Evolutionary conservation across 2,329 filamentous ascomycete genomes (phyloP).

Genomic region (Arthrobotrys sphaeroides): DNA sequence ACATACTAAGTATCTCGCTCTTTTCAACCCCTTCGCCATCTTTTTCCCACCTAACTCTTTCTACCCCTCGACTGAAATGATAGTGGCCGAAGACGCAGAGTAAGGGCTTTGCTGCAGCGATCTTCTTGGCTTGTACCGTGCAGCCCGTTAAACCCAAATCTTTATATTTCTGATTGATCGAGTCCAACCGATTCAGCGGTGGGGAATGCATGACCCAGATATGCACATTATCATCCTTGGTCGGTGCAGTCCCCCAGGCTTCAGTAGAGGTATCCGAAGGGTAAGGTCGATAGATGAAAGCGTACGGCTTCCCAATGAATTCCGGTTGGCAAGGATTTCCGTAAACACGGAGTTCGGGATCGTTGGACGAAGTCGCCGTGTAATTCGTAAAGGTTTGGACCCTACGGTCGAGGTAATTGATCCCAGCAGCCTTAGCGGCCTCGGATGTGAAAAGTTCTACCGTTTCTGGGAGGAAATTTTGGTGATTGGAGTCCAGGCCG

Average conservation of each 20-base stretch:
- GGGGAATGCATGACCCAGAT: slow-evolving; percentile 47
- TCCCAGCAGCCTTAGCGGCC: slow-evolving; percentile 9
- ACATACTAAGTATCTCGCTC: slow-evolving; percentile 30
- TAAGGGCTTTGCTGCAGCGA: slow-evolving; percentile 22
- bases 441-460: slow-evolving; percentile 35
- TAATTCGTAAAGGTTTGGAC: slow-evolving; percentile 20
- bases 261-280: slow-evolving; percentile 15
- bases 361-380: neutral
- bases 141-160: slow-evolving; percentile 19
- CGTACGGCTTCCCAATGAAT: slow-evolving; percentile 39
- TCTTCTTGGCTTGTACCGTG: slow-evolving; percentile 22
- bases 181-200: slow-evolving; percentile 24
- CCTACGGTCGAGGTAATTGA: slow-evolving; percentile 16
- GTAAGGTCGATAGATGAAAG: slow-evolving; percentile 36
- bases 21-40: slow-evolving; percentile 13
- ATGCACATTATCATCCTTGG: neutral
- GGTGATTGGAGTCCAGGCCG: slow-evolving; percentile 31
- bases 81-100: slow-evolving; percentile 50
- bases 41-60: slow-evolving; percentile 30
- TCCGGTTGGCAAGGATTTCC: slow-evolving; percentile 47
- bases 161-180: slow-evolving; percentile 13
- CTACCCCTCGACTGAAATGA: slow-evolving; percentile 43
- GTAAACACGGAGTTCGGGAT: slow-evolving; percentile 27
- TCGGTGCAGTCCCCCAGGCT: slow-evolving; percentile 32
- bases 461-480: slow-evolving; percentile 10